Evolutionary conservation across 257 asterid species (phyloP).

Genomic region (Solanum gandarillasii): DNA sequence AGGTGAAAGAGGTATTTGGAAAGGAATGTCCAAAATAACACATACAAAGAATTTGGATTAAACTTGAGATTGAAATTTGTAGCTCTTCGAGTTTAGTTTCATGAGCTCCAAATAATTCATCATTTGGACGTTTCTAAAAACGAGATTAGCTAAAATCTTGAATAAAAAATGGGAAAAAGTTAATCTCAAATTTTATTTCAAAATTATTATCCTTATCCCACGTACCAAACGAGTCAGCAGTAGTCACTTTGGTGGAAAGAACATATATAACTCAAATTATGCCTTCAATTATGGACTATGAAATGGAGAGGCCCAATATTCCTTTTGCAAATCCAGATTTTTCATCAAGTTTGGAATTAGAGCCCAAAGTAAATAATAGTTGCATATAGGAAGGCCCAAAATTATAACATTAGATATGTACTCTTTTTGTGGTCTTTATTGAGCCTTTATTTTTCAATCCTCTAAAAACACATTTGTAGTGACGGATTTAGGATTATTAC

Average conservation of each 20-base stretch:
- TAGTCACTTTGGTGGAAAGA: background rate
- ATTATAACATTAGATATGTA: background rate
- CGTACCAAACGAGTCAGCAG: background rate
- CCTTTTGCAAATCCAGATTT: background rate
- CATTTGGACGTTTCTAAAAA: background rate
- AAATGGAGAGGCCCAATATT: background rate
- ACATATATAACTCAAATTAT: background rate
- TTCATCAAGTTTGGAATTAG: too few species aligned
- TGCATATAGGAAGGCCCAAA: background rate
- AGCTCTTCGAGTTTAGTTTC: background rate
- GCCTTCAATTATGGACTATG: background rate
- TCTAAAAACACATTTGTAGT: fast-evolving
- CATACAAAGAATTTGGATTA: background rate
- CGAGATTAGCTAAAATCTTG: too few species aligned
- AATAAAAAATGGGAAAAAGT: too few species aligned
- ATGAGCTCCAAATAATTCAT: background rate
- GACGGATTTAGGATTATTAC: background rate
- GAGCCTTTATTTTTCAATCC: background rate
- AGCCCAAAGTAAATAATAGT: background rate
- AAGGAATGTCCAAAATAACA: background rate
- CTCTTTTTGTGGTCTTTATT: background rate
- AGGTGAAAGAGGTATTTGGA: background rate
- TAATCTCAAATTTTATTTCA: too few species aligned
- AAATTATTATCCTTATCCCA: background rate
- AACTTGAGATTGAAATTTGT: background rate